These are phyloP conservation scores for Cyberlindnera subsufficiens DNA, from an alignment of 805 yeast species.

Conservation along the genomic window DNA sequence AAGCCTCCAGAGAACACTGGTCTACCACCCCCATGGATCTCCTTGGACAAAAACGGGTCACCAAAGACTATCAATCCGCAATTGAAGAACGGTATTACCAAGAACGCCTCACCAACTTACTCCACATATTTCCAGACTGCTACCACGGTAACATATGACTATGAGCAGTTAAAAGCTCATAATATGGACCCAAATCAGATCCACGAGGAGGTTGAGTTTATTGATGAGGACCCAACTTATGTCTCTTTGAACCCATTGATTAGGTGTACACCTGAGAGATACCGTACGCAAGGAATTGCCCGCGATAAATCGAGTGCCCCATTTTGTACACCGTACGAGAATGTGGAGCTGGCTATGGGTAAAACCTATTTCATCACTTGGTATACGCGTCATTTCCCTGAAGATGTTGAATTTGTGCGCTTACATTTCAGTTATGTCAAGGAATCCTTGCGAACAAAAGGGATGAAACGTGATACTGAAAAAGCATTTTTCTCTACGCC, in stretches of 20 bases:
- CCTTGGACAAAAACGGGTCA: constrained; percentile 66
- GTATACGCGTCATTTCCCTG: constrained; percentile 62
- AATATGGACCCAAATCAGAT: constrained; percentile 60
- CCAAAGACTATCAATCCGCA: constrained; percentile 80
- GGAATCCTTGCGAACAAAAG: constrained; percentile 50
- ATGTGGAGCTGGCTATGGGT: constrained; percentile 49
- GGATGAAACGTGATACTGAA: constrained; percentile 41
- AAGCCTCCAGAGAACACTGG: constrained; percentile 44
- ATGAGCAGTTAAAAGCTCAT: constrained; percentile 65
- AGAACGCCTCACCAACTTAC: constrained; percentile 64
- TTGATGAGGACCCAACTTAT: constrained; percentile 71
- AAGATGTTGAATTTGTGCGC: constrained; percentile 53
- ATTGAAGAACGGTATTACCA: constrained; percentile 63
- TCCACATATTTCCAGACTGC: constrained; percentile 74
- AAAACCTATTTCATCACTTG: constrained; percentile 73
- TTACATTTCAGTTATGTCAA: constrained; percentile 62
- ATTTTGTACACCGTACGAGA: constrained; percentile 78
- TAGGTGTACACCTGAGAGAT: constrained; percentile 80
- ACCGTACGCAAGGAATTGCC: constrained; percentile 57
- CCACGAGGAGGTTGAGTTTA: constrained; percentile 46
- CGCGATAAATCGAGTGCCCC: constrained; percentile 59
- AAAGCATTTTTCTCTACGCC: constrained; percentile 61
- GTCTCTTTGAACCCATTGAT: constrained; percentile 69
- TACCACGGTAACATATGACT: constrained; percentile 47
- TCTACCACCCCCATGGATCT: constrained; percentile 76